Percentiles rank a stretch among this genome's conserved stretches.
These are phyloP conservation scores for Xenosphaeropsis pyriputrescens DNA, from an alignment of 2,329 filamentous ascomycete species.

Conservation along the genomic window DNA sequence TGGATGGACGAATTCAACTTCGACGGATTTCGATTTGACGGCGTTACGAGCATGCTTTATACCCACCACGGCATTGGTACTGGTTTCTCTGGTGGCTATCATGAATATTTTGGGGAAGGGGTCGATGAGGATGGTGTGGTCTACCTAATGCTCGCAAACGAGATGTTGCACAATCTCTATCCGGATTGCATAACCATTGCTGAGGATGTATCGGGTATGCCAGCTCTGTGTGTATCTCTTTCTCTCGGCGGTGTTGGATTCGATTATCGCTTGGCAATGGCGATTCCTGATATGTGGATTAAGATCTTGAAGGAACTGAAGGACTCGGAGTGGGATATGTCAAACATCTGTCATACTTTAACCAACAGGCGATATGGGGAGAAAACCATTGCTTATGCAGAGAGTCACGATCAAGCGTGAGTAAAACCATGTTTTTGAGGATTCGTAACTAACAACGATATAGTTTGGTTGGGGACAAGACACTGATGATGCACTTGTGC, in stretches of 20 bases:
- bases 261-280: conserved; percentile 95
- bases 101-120: conserved; percentile 84
- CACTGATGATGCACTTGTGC: conserved; percentile 94
- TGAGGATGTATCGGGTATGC: conserved; percentile 97
- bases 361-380: conserved; percentile 90
- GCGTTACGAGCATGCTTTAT: conserved; percentile 98
- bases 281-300: conserved; percentile 97
- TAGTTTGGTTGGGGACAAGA: conserved; percentile 91
- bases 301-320: conserved; percentile 91
- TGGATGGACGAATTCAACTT: conserved; percentile 99
- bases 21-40: conserved; percentile 95
- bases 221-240: conserved; percentile 78
- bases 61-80: conserved; percentile 92
- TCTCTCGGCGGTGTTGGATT: conserved; percentile 86
- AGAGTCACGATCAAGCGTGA: conserved; percentile 95
- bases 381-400: conserved; percentile 95
- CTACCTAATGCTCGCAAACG: conserved; percentile 92
- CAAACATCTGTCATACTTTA: conserved; percentile 69
- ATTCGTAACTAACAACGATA: too few species aligned
- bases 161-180: conserved; percentile 85
- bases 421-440: conserved; percentile 19
- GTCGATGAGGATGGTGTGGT: conserved; percentile 91
- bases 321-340: conserved; percentile 80
- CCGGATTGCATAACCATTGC: conserved; percentile 82
- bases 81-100: conserved; percentile 93